These are phyloP conservation scores for Mycena kentingensis DNA, from an alignment of 768 basidiomycete genomes.

Conservation along the genomic window DNA sequence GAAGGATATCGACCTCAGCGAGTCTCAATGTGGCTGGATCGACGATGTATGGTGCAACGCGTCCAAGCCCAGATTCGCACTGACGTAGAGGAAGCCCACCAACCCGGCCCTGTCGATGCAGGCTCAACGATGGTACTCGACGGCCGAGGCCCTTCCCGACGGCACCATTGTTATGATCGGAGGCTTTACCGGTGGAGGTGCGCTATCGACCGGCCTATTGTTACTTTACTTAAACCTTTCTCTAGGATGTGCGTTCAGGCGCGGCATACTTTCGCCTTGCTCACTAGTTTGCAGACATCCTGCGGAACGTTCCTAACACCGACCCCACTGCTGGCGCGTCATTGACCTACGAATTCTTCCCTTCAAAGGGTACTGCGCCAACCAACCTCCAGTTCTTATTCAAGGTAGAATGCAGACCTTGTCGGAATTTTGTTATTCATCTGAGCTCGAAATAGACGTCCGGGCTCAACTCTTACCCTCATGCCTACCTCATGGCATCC, in stretches of 20 bases:
- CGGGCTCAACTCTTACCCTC: slow-evolving; percentile 78
- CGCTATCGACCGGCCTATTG: not conserved
- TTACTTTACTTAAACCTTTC: not conserved
- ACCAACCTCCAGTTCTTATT: slow-evolving; percentile 66
- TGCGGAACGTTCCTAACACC: slow-evolving; percentile 67
- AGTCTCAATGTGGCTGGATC: slow-evolving; percentile 66
- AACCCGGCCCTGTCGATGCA: slow-evolving; percentile 60
- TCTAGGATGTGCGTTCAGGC: not conserved
- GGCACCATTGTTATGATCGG: slow-evolving; percentile 82
- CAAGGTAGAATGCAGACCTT: slow-evolving; percentile 20
- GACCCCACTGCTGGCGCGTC: slow-evolving; percentile 74
- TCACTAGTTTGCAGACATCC: slow-evolving; percentile 49
- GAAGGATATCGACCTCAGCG: slow-evolving; percentile 45
- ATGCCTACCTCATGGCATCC: slow-evolving; percentile 71
- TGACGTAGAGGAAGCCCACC: slow-evolving; percentile 24
- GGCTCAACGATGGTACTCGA: slow-evolving; percentile 25
- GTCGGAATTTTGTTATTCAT: not conserved
- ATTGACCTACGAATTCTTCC: slow-evolving; percentile 83
- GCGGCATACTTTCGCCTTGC: not conserved
- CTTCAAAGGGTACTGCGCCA: slow-evolving; percentile 53
- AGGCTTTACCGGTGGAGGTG: slow-evolving; percentile 67
- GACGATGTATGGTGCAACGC: no score
- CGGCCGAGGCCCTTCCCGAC: slow-evolving; percentile 72
- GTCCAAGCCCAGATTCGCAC: no score
- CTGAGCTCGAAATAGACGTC: slow-evolving; percentile 44